Evolutionary conservation across 2,329 filamentous ascomycete species (phyloP), one percentile per base, ranked within the genome.

Genomic region (Endocalyx cinctus): DNA sequence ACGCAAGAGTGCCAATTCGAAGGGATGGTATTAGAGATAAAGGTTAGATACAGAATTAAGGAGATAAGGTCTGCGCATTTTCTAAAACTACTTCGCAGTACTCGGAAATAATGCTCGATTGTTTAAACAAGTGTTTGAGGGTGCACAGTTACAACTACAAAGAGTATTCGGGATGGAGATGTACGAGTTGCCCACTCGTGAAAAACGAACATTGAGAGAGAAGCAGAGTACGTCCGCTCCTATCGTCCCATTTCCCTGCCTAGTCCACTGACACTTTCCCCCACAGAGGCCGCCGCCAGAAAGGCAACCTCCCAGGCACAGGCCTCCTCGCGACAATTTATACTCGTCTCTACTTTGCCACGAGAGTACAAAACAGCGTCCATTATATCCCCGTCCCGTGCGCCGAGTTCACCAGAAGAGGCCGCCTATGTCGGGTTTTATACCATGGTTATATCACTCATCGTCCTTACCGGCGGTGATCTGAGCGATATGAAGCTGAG

Each of bases 141-240:
- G 74, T 25, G 87, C 90, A 26, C 90, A 98, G 57, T 61, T 67
- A 20, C 75, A 84, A 45, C 66, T 98, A 23, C 68, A 72, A 29
- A 64, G 65, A 2, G 72, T 81, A 1, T 97, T 95, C 61, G 92
- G 92, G n/a, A 95, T 97, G 88, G 75, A 89, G 57, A 75, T 98
- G 70, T 71, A 78, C 4, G 89, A 96, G 61, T 69, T 97, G 31
- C 88, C 92, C 0, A 69, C 74, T 2, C 77, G 75, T 51, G 90
- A 96, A 52, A 94, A 88, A 59, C 73, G 85, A 30, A 87, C 87
- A 1, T 62, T 95, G 20, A 79, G 79, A 38, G 85, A 94, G 43
- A 77, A 76, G 54, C 77, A 87, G 48, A 81, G 55, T 55, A 84
- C 69, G 84, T 32, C 20, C 22, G 25, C 11, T 17, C 18, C 10